Evolutionary conservation across 2,329 filamentous ascomycete species (phyloP).

Genomic region (Ophiocordyceps camponoti-saundersi): DNA sequence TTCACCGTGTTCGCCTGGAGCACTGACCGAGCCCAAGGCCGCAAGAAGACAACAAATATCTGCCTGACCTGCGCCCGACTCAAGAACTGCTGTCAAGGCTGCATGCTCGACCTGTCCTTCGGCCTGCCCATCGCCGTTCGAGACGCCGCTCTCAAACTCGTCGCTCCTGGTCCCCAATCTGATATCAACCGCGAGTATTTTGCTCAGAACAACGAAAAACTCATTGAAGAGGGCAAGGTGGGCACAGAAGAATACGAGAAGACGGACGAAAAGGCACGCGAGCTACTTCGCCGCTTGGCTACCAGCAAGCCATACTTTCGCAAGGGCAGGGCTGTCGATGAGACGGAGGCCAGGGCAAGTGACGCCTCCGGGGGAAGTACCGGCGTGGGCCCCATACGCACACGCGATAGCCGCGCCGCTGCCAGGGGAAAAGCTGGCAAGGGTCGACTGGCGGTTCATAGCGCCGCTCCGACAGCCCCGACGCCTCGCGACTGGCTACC

Average conservation of each 20-base stretch:
- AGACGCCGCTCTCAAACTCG: constrained; percentile 95
- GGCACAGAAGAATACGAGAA: constrained; percentile 86
- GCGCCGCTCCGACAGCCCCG: constrained; percentile 58
- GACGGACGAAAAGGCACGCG: constrained; percentile 89
- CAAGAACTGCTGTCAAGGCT: constrained; percentile 98
- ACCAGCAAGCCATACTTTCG: constrained; percentile 92
- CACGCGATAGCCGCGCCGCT: constrained; percentile 43
- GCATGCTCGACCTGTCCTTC: constrained; percentile 95
- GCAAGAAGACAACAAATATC: constrained; percentile 86
- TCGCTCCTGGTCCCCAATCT: constrained; percentile 80
- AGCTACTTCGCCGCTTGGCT: constrained; percentile 68
- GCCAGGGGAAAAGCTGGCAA: constrained; percentile 26
- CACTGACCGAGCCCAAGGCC: constrained; percentile 68
- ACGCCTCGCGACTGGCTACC: constrained; percentile 74
- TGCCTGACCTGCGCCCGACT: constrained; percentile 91
- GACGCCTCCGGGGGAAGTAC: constrained; percentile 24
- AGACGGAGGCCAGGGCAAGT: constrained; percentile 20
- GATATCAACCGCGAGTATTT: constrained; percentile 95
- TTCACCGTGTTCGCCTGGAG: constrained; percentile 96
- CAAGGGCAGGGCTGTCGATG: constrained; percentile 62
- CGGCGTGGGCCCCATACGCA: constrained; percentile 56
- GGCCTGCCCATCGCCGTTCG: constrained; percentile 87
- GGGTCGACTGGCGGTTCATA: constrained; percentile 44
- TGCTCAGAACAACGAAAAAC: constrained; percentile 90
- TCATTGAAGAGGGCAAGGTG: constrained; percentile 80